phyloP scores from a whole-genome alignment of 73 alveolate genomes.

The Paramecium primaurelia region DNA sequence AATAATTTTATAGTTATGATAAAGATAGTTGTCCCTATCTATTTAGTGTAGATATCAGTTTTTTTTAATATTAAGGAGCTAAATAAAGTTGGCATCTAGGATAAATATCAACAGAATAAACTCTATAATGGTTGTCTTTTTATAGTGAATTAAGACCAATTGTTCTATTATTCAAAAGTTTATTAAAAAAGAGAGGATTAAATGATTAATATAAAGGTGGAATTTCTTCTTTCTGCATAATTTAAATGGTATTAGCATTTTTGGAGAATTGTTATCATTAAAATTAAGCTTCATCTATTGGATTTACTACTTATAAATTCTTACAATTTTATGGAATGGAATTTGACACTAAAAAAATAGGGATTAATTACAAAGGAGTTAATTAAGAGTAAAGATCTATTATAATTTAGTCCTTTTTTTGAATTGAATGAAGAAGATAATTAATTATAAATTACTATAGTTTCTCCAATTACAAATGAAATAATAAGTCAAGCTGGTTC shows the following conservation, averaged over 20 bases:
- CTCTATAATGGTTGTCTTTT: conserved; percentile 38
- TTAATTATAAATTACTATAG: background rate
- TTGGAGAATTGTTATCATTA: background rate
- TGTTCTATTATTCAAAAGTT: background rate
- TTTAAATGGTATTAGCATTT: conserved; percentile 17
- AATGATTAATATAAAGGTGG: conserved; percentile 46
- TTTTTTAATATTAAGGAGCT: conserved; percentile 31
- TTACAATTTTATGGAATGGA: conserved; percentile 12
- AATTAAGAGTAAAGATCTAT: background rate
- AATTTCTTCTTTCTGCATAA: background rate
- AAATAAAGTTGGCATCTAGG: conserved; percentile 36
- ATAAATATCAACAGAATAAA: conserved; percentile 31
- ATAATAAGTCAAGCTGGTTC: background rate
- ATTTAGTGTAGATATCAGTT: conserved; percentile 55
- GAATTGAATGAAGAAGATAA: background rate
- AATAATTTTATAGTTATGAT: background rate
- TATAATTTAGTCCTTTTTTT: background rate
- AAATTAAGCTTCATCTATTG: background rate
- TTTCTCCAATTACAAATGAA: conserved; percentile 34
- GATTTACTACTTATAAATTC: conserved; percentile 5
- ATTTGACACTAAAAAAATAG: conserved; percentile 8
- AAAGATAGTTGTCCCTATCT: background rate
- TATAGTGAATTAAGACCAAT: conserved; percentile 23
- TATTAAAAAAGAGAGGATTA: conserved; percentile 29
- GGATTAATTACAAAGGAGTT: background rate